Conservation (phyloP, 2,329 filamentous ascomycete genomes). For the Pseudogymnoascus sp. region DNA sequence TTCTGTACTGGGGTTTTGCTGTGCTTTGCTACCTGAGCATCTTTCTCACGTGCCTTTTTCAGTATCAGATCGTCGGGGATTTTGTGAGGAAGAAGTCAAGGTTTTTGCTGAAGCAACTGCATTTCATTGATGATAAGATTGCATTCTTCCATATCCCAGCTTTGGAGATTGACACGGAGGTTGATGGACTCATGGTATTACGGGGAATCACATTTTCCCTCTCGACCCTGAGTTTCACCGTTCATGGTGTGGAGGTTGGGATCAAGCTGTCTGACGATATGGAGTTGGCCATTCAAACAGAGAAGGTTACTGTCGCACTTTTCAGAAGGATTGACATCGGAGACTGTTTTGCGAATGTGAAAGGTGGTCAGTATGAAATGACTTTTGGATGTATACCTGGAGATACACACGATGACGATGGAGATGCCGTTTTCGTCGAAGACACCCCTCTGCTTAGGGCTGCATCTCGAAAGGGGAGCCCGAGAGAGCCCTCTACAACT, state of each 20-base stretch:
- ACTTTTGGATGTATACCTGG: constrained; percentile 35
- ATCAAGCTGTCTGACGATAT: constrained; percentile 44
- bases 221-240: constrained; percentile 39
- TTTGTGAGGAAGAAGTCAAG: constrained; percentile 29
- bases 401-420: constrained; percentile 29
- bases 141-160: constrained; percentile 35
- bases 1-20: constrained; percentile 37
- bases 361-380: constrained; percentile 43
- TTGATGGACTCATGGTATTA: constrained; percentile 43
- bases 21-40: constrained; percentile 34
- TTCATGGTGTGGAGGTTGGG: constrained; percentile 45
- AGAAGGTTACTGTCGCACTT: constrained; percentile 38
- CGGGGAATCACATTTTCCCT: constrained; percentile 43
- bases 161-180: constrained; percentile 45
- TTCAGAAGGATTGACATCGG: constrained; percentile 42
- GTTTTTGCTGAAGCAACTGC: constrained; percentile 28
- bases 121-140: constrained; percentile 43
- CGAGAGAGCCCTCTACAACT: constrained; percentile 11
- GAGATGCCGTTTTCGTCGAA: constrained; percentile 33
- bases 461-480: constrained; percentile 28
- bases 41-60: constrained; percentile 36
- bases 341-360: constrained; percentile 45
- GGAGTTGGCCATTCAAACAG: constrained; percentile 42
- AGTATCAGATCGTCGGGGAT: constrained; percentile 29
- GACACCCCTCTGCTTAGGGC: constrained; percentile 39